Percentiles rank a stretch among this genome's conserved stretches.
Evolutionary conservation across 768 basidiomycete species (phyloP).

Genomic region (Termitomyces sp.): DNA sequence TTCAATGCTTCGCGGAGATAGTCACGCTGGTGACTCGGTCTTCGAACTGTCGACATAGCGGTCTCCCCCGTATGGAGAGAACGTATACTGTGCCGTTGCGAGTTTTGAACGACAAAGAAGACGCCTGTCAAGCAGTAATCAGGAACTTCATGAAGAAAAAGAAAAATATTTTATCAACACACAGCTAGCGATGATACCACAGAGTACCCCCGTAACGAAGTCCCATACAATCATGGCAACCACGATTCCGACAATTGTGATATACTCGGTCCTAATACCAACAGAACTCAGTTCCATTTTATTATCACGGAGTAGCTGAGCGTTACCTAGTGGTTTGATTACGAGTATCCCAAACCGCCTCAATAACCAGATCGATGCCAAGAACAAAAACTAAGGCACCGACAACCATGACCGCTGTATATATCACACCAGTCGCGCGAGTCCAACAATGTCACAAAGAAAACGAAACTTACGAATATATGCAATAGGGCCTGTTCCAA

Average conservation of each 20-base stretch:
- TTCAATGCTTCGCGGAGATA: conserved; percentile 89
- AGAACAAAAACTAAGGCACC: conserved; percentile 91
- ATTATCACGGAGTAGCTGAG: background rate
- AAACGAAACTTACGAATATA: conserved; percentile 68
- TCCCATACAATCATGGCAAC: conserved; percentile 92
- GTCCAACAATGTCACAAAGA: background rate
- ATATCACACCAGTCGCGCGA: background rate
- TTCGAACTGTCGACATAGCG: conserved; percentile 85
- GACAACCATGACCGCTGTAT: conserved; percentile 83
- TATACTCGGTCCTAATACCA: conserved; percentile 57
- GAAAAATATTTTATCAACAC: conserved; percentile 17
- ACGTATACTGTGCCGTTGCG: conserved; percentile 79
- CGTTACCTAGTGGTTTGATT: conserved; percentile 71
- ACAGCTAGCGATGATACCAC: conserved; percentile 92
- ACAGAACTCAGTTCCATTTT: background rate
- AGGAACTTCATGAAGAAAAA: background rate
- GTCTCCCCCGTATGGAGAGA: conserved; percentile 78
- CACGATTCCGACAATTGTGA: conserved; percentile 83
- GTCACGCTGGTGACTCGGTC: conserved; percentile 80
- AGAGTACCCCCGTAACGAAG: conserved; percentile 89
- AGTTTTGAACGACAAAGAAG: conserved; percentile 95
- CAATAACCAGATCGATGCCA: conserved; percentile 90
- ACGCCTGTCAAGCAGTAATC: conserved; percentile 37
- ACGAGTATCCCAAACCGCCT: conserved; percentile 94
- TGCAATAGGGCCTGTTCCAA: conserved; percentile 87